Conservation (phyloP, 1,139 yeast genomes). For the Arxiozyma telluris region DNA sequence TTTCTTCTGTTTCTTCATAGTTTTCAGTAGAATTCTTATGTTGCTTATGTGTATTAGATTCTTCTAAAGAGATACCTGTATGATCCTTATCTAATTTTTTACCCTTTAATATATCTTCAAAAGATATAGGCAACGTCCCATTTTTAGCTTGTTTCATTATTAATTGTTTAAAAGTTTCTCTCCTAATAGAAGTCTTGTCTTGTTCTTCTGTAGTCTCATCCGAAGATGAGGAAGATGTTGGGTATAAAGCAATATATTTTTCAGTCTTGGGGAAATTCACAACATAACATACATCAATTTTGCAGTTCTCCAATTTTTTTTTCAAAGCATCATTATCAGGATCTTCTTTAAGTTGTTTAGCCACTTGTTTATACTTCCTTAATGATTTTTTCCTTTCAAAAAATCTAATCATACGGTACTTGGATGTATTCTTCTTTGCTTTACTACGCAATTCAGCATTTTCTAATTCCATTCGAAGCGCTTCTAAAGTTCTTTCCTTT, state of each 20-base stretch:
- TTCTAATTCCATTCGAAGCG: constrained; percentile 57
- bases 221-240: constrained; percentile 26
- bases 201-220: constrained; percentile 8
- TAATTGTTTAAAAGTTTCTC: constrained; percentile 42
- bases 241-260: constrained; percentile 76
- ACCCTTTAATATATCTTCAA: constrained; percentile 51
- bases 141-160: constrained; percentile 44
- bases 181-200: constrained; percentile 39
- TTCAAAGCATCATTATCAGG: constrained; percentile 36
- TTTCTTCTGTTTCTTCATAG: constrained; percentile 8
- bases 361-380: constrained; percentile 59
- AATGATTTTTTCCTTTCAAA: constrained; percentile 85
- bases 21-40: constrained; percentile 1
- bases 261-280: constrained; percentile 68
- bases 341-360: constrained; percentile 33
- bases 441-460: constrained; percentile 43
- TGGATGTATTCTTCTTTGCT: constrained; percentile 55
- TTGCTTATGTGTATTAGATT: constrained; percentile 8
- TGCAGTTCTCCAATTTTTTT: constrained; percentile 47
- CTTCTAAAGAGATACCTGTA: constrained; percentile 19
- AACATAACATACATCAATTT: constrained; percentile 69
- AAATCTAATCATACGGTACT: constrained; percentile 89
- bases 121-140: constrained; percentile 45
- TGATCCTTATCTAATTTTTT: constrained; percentile 29
- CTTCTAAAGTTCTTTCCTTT: constrained; percentile 78